A percentile compares a stretch with the other conserved stretches of the same genome.
phyloP scores from a whole-genome alignment of 2,329 filamentous ascomycete genomes.

The Coniochaeta pulveracea region DNA sequence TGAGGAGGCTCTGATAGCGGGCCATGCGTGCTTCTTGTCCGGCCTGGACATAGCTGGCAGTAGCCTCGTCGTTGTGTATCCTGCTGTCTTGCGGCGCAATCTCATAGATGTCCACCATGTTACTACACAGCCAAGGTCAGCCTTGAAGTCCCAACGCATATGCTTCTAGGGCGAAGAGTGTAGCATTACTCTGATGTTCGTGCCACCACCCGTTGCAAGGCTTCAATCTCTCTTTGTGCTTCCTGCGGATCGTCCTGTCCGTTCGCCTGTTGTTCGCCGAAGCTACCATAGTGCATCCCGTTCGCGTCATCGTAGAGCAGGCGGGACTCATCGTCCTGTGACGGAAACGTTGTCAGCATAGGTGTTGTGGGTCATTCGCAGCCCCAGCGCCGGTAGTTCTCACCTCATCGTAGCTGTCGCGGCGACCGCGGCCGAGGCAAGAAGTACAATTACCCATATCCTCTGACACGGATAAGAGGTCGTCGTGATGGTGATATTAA shows the following conservation, averaged over 20 bases:
- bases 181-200: conserved; percentile 47
- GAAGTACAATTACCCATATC: conserved; percentile 51
- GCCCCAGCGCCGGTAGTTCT: conserved; percentile 9
- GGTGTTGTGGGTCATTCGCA: neutral
- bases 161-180: too few relatives aligned
- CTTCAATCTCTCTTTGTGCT: conserved; percentile 52
- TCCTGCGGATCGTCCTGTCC: conserved; percentile 49
- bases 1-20: conserved; percentile 50
- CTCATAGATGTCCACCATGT: conserved; percentile 58
- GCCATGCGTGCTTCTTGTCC: conserved; percentile 44
- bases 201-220: conserved; percentile 50
- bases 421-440: conserved; percentile 41
- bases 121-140: conserved; percentile 30
- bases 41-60: conserved; percentile 32
- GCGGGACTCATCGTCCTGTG: conserved; percentile 45
- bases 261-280: conserved; percentile 42
- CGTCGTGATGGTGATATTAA: too few relatives aligned
- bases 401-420: conserved; percentile 45
- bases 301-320: conserved; percentile 51
- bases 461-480: too few relatives aligned
- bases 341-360: conserved; percentile 1
- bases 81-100: conserved; percentile 41
- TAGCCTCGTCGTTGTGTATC: conserved; percentile 17
- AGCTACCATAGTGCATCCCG: conserved; percentile 50
- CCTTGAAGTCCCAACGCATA: conserved; percentile 7